Evolutionary conservation across 139 green algal species (phyloP), one percentile per base, ranked within the genome.

Genomic region (Chlorella sorokiniana): DNA sequence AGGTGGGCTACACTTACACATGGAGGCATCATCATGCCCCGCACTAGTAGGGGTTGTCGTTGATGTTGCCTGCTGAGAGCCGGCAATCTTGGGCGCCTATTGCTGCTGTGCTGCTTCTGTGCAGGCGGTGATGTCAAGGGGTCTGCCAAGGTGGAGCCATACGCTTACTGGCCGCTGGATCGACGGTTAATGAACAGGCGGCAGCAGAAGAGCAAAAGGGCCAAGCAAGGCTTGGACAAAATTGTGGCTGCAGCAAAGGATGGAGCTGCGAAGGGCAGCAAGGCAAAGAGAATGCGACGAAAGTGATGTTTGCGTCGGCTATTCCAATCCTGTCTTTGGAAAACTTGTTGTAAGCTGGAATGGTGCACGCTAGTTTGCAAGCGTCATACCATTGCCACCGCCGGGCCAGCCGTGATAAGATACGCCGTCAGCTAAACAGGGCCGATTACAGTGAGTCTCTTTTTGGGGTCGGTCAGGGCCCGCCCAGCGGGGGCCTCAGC

Each of bases 121-220:
- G 74, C 91, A 44, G 86, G 86, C 23, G 94, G 93, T 8, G 94
- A 97, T 73, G 88, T 93, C 4, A 97, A 96, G 84, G 89, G 92
- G 44, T 83, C 61, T 22, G 85, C 86, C 76, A 91, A 92, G 78
- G 87, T 95, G 42, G 96, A 99, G 90, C 97, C 97, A 20, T 99
- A 98, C 83, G 96, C 97, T 0, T 99, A 99, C 88, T 99, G 97
- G 97, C 92, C 91, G 29, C 89, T 99, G 69, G 97, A 99, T 83
- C 87, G 93, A 20, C 96, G 96, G 73, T 91, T 99, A 91, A 90
- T 99, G 40, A 99, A 99, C 87, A 84, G 92, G 51, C 88, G 96
- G 45, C 48, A 85, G 8, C 82, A 86, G 68, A 98, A 98, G 90
- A 85, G 89, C 69, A 83, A 74, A 27, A 75, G 40, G 2, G 89